Evolutionary conservation across 768 basidiomycete genomes (phyloP).

Genomic region (Kwoniella sp.): DNA sequence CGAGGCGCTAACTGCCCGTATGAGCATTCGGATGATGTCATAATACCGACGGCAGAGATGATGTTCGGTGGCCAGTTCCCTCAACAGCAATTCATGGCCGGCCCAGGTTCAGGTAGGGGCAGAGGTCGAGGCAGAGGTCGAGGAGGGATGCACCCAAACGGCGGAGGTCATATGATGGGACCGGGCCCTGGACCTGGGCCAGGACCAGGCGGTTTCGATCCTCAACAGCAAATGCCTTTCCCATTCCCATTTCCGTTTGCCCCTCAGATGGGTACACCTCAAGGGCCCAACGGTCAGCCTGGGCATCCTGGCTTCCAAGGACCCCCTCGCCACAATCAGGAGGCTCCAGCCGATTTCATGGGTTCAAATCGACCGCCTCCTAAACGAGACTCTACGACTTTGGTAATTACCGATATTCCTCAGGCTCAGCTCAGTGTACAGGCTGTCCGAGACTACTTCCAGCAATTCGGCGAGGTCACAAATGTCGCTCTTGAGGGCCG

Average conservation of each 20-base stretch:
- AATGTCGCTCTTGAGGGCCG: slow-evolving; percentile 83
- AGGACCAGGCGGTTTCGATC: not conserved
- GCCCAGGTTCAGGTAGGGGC: slow-evolving; percentile 29
- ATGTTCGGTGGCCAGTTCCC: slow-evolving; percentile 40
- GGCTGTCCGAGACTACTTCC: slow-evolving; percentile 83
- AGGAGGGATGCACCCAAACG: slow-evolving; percentile 33
- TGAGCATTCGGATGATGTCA: slow-evolving; percentile 85
- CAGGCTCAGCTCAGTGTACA: slow-evolving; percentile 75
- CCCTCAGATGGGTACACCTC: slow-evolving; percentile 4
- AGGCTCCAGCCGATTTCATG: slow-evolving; percentile 62
- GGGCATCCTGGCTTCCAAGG: not conserved
- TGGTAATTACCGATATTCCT: slow-evolving; percentile 94
- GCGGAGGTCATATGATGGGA: slow-evolving; percentile 12
- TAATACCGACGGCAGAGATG: slow-evolving; percentile 60
- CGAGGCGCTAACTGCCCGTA: slow-evolving; percentile 87
- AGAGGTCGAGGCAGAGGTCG: slow-evolving; percentile 36
- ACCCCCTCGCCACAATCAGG: slow-evolving; percentile 56
- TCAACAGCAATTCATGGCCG: slow-evolving; percentile 25
- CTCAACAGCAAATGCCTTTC: slow-evolving; percentile 58
- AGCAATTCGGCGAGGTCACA: slow-evolving; percentile 86
- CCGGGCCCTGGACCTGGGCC: slow-evolving; percentile 9
- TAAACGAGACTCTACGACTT: slow-evolving; percentile 48
- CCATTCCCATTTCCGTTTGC: slow-evolving; percentile 37
- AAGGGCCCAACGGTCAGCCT: slow-evolving; percentile 5
- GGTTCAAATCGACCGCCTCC: slow-evolving; percentile 49